A percentile compares a stretch with the other conserved stretches of the same genome.
Conservation (phyloP, 1,284 basidiomycete species). For the Cutaneotrichosporon sp. region DNA sequence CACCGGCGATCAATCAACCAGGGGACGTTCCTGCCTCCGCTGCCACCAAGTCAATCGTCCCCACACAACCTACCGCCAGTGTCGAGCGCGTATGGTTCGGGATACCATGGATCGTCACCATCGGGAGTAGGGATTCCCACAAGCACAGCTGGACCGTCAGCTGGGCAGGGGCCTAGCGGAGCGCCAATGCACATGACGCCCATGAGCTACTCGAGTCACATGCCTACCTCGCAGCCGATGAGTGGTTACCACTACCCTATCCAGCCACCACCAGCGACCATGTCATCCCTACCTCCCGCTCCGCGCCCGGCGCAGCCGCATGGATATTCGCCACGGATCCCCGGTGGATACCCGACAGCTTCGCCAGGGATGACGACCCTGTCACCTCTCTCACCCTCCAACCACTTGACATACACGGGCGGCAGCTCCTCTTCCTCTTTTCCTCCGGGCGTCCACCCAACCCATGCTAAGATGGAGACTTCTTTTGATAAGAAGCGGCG, state of each 20-base stretch:
- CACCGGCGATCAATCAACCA: conserved; percentile 27
- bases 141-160: conserved; percentile 5
- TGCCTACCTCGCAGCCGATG: conserved; percentile 18
- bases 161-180: conserved; percentile 3
- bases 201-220: conserved; percentile 29
- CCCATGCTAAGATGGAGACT: conserved; percentile 17
- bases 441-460: conserved; percentile 18
- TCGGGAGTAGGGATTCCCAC: conserved; percentile 9
- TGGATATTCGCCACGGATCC: conserved; percentile 26
- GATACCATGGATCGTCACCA: conserved; percentile 21
- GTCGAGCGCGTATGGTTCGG: conserved; percentile 18
- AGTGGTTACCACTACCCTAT: conserved; percentile 24
- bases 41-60: conserved; percentile 19
- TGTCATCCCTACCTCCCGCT: conserved; percentile 20
- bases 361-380: conserved; percentile 25
- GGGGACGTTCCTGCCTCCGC: conserved; percentile 28
- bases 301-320: conserved; percentile 14
- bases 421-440: conserved; percentile 18
- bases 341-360: conserved; percentile 21
- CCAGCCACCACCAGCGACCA: conserved; percentile 21
- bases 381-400: conserved; percentile 26
- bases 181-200: conserved; percentile 21
- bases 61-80: conserved; percentile 27
- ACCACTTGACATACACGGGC: conserved; percentile 17
- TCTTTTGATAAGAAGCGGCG: conserved; percentile 17